Conservation (phyloP, 305 asterid species). For the Fraxinus velutina region DNA sequence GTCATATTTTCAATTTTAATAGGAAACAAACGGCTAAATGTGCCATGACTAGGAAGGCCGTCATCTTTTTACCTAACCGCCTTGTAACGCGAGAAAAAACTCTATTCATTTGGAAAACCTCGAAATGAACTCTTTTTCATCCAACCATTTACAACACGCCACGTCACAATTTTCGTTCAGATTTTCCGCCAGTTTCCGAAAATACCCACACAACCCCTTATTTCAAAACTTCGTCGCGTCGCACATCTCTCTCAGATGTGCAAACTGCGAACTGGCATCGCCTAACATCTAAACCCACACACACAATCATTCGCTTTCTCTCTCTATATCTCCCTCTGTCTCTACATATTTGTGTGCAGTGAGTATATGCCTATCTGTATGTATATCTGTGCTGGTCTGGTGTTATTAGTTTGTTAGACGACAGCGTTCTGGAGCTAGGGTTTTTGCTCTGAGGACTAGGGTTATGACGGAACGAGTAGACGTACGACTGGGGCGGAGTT, state of each 20-base stretch:
- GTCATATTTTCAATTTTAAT: too few species aligned
- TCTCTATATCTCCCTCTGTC: neutral
- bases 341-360: neutral
- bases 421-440: slow-evolving; percentile 33
- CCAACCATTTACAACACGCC: slow-evolving; percentile 27
- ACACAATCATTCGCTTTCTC: slow-evolving; percentile 5
- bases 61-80: neutral
- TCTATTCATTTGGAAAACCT: neutral
- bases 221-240: slow-evolving; percentile 19
- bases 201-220: slow-evolving; percentile 17
- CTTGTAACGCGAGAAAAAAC: neutral
- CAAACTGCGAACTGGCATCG: slow-evolving; percentile 15
- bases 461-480: slow-evolving; percentile 56
- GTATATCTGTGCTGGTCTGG: slow-evolving; percentile 16
- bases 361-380: slow-evolving; percentile 2
- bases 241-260: slow-evolving; percentile 21
- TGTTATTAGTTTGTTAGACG: slow-evolving; percentile 15
- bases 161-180: slow-evolving; percentile 30
- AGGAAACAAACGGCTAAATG: neutral
- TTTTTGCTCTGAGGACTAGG: slow-evolving; percentile 42
- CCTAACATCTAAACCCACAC: slow-evolving; percentile 17
- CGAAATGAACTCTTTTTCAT: neutral
- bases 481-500: slow-evolving; percentile 54
- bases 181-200: slow-evolving; percentile 26
- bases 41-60: neutral